phyloP scores from a whole-genome alignment of 192 early-diverging fungal species.

The Coemansia sp. region DNA sequence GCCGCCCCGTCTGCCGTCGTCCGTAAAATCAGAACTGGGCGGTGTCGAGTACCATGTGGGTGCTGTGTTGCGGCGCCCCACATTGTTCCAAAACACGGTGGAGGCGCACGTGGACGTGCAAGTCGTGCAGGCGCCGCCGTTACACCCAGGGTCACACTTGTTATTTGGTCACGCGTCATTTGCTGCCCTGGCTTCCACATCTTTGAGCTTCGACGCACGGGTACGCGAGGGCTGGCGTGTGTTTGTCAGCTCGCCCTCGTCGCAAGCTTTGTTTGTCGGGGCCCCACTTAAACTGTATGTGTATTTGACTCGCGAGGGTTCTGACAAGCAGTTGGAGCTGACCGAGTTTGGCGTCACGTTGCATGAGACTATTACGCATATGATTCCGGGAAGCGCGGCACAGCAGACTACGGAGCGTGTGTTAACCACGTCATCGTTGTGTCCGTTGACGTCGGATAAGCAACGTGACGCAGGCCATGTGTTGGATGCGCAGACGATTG shows the following conservation, averaged over 20 bases:
- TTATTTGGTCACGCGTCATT: slow-evolving; percentile 26
- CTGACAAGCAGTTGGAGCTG: slow-evolving; percentile 9
- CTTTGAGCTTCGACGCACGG: slow-evolving; percentile 21
- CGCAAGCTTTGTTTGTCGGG: slow-evolving; percentile 27
- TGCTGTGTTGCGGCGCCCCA: slow-evolving; percentile 8
- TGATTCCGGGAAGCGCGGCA: slow-evolving; percentile 12
- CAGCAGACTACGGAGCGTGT: slow-evolving; percentile 12
- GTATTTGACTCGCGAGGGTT: slow-evolving; percentile 16
- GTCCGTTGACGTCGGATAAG: slow-evolving; percentile 8
- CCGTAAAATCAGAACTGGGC: slow-evolving; percentile 32
- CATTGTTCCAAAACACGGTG: slow-evolving; percentile 14
- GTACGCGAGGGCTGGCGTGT: slow-evolving; percentile 19
- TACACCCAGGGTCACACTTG: neutral
- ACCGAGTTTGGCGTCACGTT: slow-evolving; percentile 23
- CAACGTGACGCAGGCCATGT: neutral
- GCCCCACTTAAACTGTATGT: slow-evolving; percentile 15
- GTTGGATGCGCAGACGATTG: slow-evolving; percentile 33
- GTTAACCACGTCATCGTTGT: slow-evolving; percentile 18
- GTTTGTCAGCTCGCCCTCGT: slow-evolving; percentile 33
- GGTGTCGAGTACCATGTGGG: slow-evolving; percentile 16
- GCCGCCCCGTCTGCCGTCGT: slow-evolving; percentile 26
- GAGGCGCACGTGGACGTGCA: slow-evolving; percentile 16
- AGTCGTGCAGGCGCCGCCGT: slow-evolving; percentile 19
- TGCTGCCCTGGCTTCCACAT: slow-evolving; percentile 9
- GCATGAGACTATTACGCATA: slow-evolving; percentile 25